Conservation (phyloP, 805 yeast species). For the Hanseniaspora taiwanica region DNA sequence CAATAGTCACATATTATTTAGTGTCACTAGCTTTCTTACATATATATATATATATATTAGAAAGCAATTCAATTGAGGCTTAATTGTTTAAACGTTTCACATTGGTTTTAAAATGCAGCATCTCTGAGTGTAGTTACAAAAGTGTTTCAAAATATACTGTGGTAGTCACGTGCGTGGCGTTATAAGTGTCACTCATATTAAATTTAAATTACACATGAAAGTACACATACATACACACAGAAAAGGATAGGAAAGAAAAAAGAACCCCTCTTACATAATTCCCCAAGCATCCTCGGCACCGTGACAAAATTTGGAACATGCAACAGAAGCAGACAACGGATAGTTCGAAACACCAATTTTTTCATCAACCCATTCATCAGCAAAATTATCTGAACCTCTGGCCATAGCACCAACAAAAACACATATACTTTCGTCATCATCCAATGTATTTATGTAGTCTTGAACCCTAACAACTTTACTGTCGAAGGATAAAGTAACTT, state of each 20-base stretch:
- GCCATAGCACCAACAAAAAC: conserved; percentile 99
- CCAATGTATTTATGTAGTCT: conserved; percentile 70
- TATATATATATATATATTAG: no score
- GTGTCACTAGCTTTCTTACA: no score
- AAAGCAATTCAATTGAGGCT: no score
- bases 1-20: no score
- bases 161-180: no score
- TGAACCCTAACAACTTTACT: conserved; percentile 80
- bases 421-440: conserved; percentile 85
- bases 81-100: no score
- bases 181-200: no score
- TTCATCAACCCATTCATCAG: conserved; percentile 94
- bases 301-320: conserved; percentile 95
- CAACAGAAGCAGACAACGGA: conserved; percentile 93
- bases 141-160: no score
- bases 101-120: no score
- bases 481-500: conserved; percentile 83
- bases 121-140: no score
- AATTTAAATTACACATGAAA: no score
- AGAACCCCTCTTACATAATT: conserved; percentile 27
- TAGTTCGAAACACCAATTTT: conserved; percentile 91
- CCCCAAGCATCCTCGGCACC: conserved; percentile 99
- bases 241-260: neutral
- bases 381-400: conserved; percentile 92
- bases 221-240: neutral